Base-by-base conservation (phyloP, 23 red algal species). In the Gracilaria vermiculophylla region DNA sequence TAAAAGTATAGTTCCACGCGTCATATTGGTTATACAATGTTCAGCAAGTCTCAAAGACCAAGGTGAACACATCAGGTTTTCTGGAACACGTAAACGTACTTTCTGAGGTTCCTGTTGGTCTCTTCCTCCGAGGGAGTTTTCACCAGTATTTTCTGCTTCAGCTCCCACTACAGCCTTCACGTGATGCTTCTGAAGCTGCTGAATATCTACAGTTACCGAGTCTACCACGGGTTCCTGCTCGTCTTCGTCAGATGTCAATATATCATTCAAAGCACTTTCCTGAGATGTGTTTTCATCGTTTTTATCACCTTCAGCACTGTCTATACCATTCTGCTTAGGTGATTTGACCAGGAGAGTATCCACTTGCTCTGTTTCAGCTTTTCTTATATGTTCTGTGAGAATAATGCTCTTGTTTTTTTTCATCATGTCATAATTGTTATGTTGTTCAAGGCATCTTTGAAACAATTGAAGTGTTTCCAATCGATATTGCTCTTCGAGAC, bases 11-110 rank as follows among this genome's bases (percentile, higher is more conserved):
- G 62, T 55, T 13, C 81, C 81, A 41, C 81, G 60, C 29, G 34
- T 19, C 61, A 70, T 85, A 0, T 36, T 36, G 29, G 43, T 39
- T 57, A 85, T 20, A 34, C 58, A 85, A 36, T 52, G 50, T 23
- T 69, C 81, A 20, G 81, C 81, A 36, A 71, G 24, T 36, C 42
- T 69, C n/a, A 85, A 48, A 72, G 40, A 49, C 81, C 61, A 85
- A 3, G 62, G 42, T 13, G 81, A 45, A 29, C 81, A 85, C 39
- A 85, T 55, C 11, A 85, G 24, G 48, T 71, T 85, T 69, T 85
- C 58, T 5, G 81, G 81, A 53, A 66, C 58, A 70, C 64, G 58
- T 20, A 83, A 52, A 43, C 28, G 48, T 62, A 85, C 21, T 47
- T 69, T 53, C 8, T 66, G 58, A 9, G 58, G 29, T 32, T 34